Base-by-base conservation (phyloP, 257 asterid genomes). In the Orobanche coerulescens region DNA sequence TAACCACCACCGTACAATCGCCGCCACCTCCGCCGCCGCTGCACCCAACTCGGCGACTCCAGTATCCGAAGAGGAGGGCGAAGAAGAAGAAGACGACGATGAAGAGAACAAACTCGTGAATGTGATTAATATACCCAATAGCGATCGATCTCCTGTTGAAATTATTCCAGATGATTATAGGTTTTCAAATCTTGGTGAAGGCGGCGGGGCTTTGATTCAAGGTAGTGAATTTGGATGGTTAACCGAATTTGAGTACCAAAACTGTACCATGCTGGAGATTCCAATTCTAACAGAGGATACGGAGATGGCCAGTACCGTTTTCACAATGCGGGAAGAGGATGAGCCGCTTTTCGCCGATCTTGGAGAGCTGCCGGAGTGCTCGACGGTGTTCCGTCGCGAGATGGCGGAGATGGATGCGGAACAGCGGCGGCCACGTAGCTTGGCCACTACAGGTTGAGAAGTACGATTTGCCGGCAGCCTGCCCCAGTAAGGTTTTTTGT, bases 301-400 rank as follows among this genome's bases (percentile, higher is more conserved):
- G 14, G 96, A 89, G 43, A 72, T 78, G 82, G 71, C 84, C 3
- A n/a, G n/a, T n/a, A 73, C 76, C 81, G 67, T 75, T 33, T 83
- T 80, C 74, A 62, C 93, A 73, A 76, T 86, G 94, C 63, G 81
- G 51, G 95, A 86, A 54, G 97, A 86, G 1, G 97, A 92, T 3
- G 99, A 84, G 52, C 75, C 81, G 9, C 75, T 89, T 1, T 93
- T 93, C 54, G 96, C 94, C 2, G 97, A 83, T 73, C 90, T 93
- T 2, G 97, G 95, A 0, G 94, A 84, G 77, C 24, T 93, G 80
- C 97, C 99, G 75, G 99, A 93, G 75, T 93, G 90, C 28, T 84
- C 97, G 0, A 70, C 74, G 18, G 98, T 86, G 13, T 93, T 93
- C 75, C 79, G 78, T 61, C 94, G 82, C 0, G 89, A 81, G 64